These are phyloP conservation scores for Saccharomyces mikatae DNA, from an alignment of 805 yeast genomes.

Conservation along the genomic window DNA sequence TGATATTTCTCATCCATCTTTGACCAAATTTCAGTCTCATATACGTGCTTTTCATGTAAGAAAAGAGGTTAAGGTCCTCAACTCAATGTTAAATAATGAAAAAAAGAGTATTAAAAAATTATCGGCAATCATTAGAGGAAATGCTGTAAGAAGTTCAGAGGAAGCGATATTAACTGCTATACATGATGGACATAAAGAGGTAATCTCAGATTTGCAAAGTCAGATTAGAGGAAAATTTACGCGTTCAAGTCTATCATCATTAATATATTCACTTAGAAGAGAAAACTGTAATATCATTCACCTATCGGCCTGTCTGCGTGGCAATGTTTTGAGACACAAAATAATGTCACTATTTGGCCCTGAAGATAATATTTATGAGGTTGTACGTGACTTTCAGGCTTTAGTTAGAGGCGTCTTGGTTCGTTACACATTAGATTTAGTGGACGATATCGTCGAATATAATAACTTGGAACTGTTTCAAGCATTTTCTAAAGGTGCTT, in stretches of 20 bases:
- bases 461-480: constrained; percentile 42
- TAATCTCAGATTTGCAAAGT: background rate
- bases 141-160: constrained; percentile 36
- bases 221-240: background rate
- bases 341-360: background rate
- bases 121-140: constrained; percentile 63
- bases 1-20: constrained; percentile 6
- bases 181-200: background rate
- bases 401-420: constrained; percentile 53
- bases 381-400: constrained; percentile 39
- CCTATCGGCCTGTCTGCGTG: constrained; percentile 13
- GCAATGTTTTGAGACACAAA: constrained; percentile 4
- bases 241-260: background rate
- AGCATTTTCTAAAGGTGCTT: constrained; percentile 42
- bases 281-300: background rate
- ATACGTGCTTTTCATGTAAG: constrained; percentile 2
- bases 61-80: constrained; percentile 25
- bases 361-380: background rate
- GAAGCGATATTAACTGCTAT: background rate
- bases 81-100: background rate
- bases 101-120: constrained; percentile 34
- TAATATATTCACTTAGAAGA: constrained; percentile 22
- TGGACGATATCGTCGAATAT: constrained; percentile 45
- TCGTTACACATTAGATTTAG: constrained; percentile 48
- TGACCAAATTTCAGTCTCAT: constrained; percentile 26